Base-by-base conservation (phyloP, 164 flowering plant species). In the grape (Vitis vinifera) region DNA sequence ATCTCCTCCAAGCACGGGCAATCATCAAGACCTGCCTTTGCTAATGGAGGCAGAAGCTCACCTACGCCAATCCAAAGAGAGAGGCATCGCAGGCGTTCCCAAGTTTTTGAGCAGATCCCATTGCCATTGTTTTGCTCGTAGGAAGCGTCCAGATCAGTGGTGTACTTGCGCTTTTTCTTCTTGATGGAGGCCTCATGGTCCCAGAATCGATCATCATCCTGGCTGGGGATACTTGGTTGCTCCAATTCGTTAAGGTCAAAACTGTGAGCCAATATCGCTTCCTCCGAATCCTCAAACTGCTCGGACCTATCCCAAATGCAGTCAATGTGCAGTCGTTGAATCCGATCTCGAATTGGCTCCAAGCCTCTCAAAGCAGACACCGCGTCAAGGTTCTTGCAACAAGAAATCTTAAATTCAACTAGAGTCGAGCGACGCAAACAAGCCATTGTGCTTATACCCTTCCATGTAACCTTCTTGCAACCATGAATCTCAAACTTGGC, bases 41-140 rank as follows among this genome's bases (percentile, higher is more conserved):
- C 72, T 53, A 96, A 69, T 0, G 95, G 95, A 14, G 74, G 83
- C 67, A 93, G 61, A 50, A 87, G 78, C 73, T 92, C 91, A 0
- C 99, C 99, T 3, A 91, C 97, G 0, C 77, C 77, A 51, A 89
- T 84, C 98, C 99, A 92, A 2, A 92, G 83, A 0, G 97, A 96
- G 3, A 93, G 88, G 52, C 65, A 75, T 10, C 65, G 72, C 67
- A 96, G 80, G 62, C 68, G 73, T 1, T 71, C 82, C 98, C 98
- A 95, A 10, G 81, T 74, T 74, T 74, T 82, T 62, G 63, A 37
- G 61, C 67, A 29, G 51, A 51, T 76, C 6, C 83, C 82, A 78
- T 78, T 84, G 10, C 81, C 86, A 72, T 84, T 81, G 70, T 65
- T 59, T 16, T n/a, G 52, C 23, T 50, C 6, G 12, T 57, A 19